Percentiles rank a stretch among this genome's conserved stretches.
Conservation (phyloP, 2,329 filamentous ascomycete species). For the Penicillium sp. region DNA sequence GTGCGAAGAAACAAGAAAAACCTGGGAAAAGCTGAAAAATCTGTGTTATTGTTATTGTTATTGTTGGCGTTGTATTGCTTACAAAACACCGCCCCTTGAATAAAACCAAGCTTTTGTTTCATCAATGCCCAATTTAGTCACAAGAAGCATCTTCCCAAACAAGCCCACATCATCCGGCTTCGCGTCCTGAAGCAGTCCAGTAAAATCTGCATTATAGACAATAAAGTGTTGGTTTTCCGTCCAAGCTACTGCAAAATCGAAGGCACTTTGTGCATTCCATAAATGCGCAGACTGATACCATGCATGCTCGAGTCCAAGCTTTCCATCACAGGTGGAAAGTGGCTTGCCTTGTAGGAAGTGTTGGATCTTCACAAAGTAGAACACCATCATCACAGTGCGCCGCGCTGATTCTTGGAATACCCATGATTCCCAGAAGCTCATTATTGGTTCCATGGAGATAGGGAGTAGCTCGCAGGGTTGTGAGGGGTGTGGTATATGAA, state of each 20-base stretch:
- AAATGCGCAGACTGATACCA: constrained; percentile 34
- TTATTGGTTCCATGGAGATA: constrained; percentile 43
- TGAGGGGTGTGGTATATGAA: constrained; percentile 21
- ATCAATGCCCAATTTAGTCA: constrained; percentile 29
- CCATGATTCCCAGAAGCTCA: constrained; percentile 54
- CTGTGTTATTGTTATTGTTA: too few relatives aligned
- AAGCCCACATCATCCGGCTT: constrained; percentile 29
- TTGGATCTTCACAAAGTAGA: constrained; percentile 42
- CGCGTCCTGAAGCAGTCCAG: constrained; percentile 18
- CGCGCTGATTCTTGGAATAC: constrained; percentile 55
- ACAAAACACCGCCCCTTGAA: constrained; percentile 10
- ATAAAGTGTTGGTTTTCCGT: constrained; percentile 29
- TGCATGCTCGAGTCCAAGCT: constrained; percentile 28
- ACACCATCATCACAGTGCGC: constrained; percentile 52
- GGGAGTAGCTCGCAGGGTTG: constrained; percentile 14
- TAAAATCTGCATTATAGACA: constrained; percentile 28
- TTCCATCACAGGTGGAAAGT: constrained; percentile 25
- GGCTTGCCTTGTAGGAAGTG: constrained; percentile 22
- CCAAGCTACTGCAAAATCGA: constrained; percentile 34
- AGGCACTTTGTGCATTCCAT: constrained; percentile 29
- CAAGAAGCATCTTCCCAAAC: constrained; percentile 31
- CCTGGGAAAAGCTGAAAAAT: too few relatives aligned
- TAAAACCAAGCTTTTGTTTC: constrained; percentile 29
- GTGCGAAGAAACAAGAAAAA: too few relatives aligned
- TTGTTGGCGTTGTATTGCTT: too few relatives aligned